Percentiles rank a stretch among this genome's conserved stretches.
These are phyloP conservation scores for Mimosa pudica DNA, from an alignment of 306 rosid genomes.

Conservation along the genomic window DNA sequence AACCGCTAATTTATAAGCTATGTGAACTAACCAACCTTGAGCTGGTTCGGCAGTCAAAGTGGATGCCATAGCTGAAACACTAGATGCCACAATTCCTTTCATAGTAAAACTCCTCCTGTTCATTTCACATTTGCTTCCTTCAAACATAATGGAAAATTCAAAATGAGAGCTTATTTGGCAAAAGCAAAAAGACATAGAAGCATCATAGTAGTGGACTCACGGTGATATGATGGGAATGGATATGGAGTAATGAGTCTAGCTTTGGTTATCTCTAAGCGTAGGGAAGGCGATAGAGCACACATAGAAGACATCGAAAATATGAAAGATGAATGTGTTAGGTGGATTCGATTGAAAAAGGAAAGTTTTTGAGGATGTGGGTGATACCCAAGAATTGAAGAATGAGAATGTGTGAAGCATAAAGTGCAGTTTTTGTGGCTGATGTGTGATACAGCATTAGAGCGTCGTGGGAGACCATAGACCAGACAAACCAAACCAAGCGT, in stretches of 20 bases:
- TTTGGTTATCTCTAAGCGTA: background rate
- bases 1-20: background rate
- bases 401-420: no score
- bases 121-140: constrained; percentile 82
- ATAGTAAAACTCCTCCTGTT: constrained; percentile 51
- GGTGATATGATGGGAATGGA: constrained; percentile 49
- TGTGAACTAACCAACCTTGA: constrained; percentile 68
- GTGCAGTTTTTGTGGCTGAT: no score
- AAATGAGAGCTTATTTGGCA: constrained; percentile 15
- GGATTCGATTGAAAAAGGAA: no score
- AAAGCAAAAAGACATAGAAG: background rate
- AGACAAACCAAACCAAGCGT: no score
- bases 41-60: constrained; percentile 53
- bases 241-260: constrained; percentile 38
- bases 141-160: constrained; percentile 24
- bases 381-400: no score
- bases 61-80: constrained; percentile 65
- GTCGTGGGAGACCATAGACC: no score
- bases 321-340: no score
- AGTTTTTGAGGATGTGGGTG: no score
- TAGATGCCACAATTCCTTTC: constrained; percentile 59
- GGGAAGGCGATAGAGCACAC: no score
- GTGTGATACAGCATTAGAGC: no score
- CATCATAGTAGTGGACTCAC: constrained; percentile 39
- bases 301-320: no score